These are phyloP conservation scores for Styphnolobium japonicum DNA, from an alignment of 306 rosid species.

Conservation along the genomic window DNA sequence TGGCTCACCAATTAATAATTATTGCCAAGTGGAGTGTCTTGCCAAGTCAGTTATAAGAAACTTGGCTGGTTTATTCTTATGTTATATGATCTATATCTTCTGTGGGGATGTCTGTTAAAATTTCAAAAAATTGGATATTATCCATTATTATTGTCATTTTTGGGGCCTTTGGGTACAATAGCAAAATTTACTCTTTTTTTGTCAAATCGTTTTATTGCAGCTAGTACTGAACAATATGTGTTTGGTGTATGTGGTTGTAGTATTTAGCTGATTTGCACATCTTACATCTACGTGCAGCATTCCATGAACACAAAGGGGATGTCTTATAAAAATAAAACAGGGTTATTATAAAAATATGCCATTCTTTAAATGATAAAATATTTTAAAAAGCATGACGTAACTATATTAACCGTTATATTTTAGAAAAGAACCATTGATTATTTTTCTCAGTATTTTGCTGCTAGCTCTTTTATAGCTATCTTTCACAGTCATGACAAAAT, in stretches of 20 bases:
- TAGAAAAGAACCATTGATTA: too few relatives aligned
- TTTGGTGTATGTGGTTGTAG: slow-evolving; percentile 39
- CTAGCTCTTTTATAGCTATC: too few relatives aligned
- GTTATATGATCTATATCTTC: not conserved
- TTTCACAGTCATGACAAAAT: too few relatives aligned
- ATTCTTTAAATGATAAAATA: too few relatives aligned
- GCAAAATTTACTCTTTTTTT: not conserved
- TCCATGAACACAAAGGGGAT: slow-evolving; percentile 81
- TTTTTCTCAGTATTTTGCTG: too few relatives aligned
- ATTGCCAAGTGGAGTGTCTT: not conserved
- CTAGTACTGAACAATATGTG: not conserved
- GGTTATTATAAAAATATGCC: too few relatives aligned
- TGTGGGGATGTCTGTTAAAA: not conserved
- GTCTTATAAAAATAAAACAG: too few relatives aligned
- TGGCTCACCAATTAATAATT: too few relatives aligned
- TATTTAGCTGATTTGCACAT: slow-evolving; percentile 89
- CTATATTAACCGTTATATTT: too few relatives aligned
- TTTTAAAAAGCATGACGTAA: too few relatives aligned
- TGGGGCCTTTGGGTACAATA: not conserved
- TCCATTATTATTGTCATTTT: not conserved
- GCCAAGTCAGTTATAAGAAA: too few relatives aligned
- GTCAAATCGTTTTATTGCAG: not conserved
- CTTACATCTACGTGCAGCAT: slow-evolving; percentile 88
- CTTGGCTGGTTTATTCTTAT: not conserved
- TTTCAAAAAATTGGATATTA: too few relatives aligned